Percentiles rank a stretch among this genome's conserved stretches.
Evolutionary conservation across 2,329 filamentous ascomycete genomes (phyloP).

Genomic region (Talaromyces rugulosus): DNA sequence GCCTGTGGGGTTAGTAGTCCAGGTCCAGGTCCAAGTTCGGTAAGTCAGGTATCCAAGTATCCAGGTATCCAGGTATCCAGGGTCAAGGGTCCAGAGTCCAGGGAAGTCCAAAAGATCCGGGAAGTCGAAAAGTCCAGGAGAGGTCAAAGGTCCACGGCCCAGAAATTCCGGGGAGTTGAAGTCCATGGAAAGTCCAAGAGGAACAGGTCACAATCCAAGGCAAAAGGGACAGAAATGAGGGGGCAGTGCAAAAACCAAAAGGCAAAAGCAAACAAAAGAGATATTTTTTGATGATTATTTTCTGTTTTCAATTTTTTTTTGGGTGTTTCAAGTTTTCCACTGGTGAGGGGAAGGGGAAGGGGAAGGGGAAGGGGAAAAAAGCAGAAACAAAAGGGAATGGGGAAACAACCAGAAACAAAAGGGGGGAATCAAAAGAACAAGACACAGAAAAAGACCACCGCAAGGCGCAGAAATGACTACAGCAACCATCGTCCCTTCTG

Average conservation of each 20-base stretch:
- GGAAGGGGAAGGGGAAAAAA: no score
- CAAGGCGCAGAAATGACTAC: neutral
- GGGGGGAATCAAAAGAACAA: neutral
- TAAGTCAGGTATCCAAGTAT: neutral
- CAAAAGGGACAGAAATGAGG: no score
- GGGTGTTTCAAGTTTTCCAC: neutral
- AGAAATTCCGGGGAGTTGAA: no score
- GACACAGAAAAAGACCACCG: neutral
- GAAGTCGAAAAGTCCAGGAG: neutral
- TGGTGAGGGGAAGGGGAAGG: no score
- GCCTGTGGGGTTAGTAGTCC: no score
- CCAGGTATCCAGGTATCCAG: no score
- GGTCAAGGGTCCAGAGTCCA: no score
- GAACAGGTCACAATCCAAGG: no score
- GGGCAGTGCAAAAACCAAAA: neutral
- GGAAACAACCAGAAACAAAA: neutral
- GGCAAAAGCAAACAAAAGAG: neutral
- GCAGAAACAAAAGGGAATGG: neutral
- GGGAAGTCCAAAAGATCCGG: no score
- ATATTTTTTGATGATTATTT: neutral
- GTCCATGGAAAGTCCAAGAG: no score
- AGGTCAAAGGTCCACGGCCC: no score
- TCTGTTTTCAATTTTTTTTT: neutral
- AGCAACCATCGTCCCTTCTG: constrained; percentile 6
- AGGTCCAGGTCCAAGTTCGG: no score